Evolutionary conservation across 73 alveolate species (phyloP).

Genomic region (Blepharisma stoltei): DNA sequence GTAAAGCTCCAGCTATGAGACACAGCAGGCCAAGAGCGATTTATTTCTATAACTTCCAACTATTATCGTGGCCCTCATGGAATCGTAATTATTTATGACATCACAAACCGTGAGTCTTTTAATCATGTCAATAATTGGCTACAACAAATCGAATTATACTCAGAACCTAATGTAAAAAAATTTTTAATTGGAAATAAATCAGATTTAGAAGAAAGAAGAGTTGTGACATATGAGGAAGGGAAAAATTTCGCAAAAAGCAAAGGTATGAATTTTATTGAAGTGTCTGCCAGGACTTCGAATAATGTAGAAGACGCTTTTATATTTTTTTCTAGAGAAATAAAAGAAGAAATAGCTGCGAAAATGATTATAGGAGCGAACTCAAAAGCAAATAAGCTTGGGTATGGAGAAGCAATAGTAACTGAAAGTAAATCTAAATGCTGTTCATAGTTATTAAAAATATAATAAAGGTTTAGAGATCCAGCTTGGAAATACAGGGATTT

Average conservation of each 20-base stretch:
- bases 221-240: background rate
- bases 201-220: background rate
- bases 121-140: background rate
- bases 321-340: background rate
- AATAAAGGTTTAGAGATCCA: too few relatives aligned
- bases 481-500: too few relatives aligned
- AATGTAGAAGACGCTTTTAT: background rate
- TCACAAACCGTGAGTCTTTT: background rate
- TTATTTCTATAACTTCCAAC: background rate
- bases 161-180: background rate
- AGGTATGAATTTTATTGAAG: background rate
- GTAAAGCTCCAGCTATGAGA: background rate
- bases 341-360: background rate
- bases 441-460: too few relatives aligned
- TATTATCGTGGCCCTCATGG: slow-evolving; percentile 6
- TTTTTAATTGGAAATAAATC: background rate
- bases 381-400: too few relatives aligned
- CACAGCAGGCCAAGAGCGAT: background rate
- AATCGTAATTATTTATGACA: background rate
- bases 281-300: background rate
- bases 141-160: background rate
- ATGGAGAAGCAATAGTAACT: too few relatives aligned
- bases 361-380: too few relatives aligned
- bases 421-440: too few relatives aligned
- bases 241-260: background rate